Conservation (phyloP, 2,329 filamentous ascomycete species). For the Fusarium verticillioides region DNA sequence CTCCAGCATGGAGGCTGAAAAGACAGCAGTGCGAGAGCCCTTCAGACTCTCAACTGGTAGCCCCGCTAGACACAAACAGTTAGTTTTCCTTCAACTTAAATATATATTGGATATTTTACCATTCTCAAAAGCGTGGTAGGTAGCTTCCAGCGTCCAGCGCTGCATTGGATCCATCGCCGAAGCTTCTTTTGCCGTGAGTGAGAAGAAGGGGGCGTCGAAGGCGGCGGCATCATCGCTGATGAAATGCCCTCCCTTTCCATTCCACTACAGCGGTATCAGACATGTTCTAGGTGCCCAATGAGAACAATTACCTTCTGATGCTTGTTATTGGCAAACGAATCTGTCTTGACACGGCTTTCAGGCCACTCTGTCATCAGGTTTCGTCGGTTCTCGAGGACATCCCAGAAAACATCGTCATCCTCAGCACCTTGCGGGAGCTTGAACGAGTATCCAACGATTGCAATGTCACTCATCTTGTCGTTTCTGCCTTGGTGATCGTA, state of each 20-base stretch:
- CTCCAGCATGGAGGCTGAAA: slow-evolving; percentile 52
- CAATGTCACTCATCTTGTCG: slow-evolving; percentile 29
- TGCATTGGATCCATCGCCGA: slow-evolving; percentile 52
- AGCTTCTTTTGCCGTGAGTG: slow-evolving; percentile 15
- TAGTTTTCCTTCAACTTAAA: background rate
- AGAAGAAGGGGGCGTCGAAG: slow-evolving; percentile 56
- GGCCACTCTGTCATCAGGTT: slow-evolving; percentile 1
- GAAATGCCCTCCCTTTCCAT: slow-evolving; percentile 3
- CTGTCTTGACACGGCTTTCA: background rate
- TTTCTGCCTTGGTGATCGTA: background rate
- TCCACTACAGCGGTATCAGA: background rate
- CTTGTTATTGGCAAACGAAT: background rate
- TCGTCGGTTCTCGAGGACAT: slow-evolving; percentile 42
- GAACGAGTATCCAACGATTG: slow-evolving; percentile 52
- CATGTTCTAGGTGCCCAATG: rapidly evolving
- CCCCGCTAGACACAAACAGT: slow-evolving; percentile 38
- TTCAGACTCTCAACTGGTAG: slow-evolving; percentile 45
- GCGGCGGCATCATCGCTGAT: slow-evolving; percentile 45
- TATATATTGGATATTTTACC: slow-evolving; percentile 2
- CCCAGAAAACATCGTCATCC: slow-evolving; percentile 49
- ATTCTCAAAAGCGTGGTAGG: slow-evolving; percentile 51
- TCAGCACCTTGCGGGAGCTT: slow-evolving; percentile 51
- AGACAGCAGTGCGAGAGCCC: slow-evolving; percentile 49
- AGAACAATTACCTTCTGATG: background rate
- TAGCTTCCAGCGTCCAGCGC: slow-evolving; percentile 48